Conservation (phyloP, 225 moss, liverwort and hornwort species). For the Pseudisothecium myosuroides region DNA sequence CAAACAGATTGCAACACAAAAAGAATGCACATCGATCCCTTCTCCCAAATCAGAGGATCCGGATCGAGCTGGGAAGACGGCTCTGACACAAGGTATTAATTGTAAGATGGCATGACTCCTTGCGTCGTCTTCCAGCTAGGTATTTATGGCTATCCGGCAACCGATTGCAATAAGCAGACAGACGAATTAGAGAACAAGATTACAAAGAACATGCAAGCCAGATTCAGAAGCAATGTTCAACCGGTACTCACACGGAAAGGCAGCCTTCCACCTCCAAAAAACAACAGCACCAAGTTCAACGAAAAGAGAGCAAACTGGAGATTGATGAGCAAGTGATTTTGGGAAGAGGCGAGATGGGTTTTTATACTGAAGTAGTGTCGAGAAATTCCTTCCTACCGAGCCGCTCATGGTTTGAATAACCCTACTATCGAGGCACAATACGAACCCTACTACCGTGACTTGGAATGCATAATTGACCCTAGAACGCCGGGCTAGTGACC, state of each 20-base stretch:
- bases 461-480: too few species aligned
- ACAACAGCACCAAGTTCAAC: neutral
- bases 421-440: neutral
- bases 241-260: neutral
- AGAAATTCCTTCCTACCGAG: neutral
- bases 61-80: neutral
- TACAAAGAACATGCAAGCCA: too few species aligned
- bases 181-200: neutral
- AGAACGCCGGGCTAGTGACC: too few species aligned
- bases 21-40: neutral
- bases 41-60: neutral
- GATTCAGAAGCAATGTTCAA: too few species aligned
- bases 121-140: too few species aligned
- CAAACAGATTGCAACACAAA: neutral
- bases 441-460: too few species aligned
- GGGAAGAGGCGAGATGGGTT: neutral
- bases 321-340: neutral
- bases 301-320: neutral
- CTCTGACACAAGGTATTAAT: too few species aligned
- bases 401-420: too few species aligned
- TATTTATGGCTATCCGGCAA: neutral
- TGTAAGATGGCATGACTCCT: too few species aligned
- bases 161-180: too few species aligned
- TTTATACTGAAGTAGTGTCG: neutral
- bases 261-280: neutral